Base-by-base conservation (phyloP, 2,329 filamentous ascomycete species). In the Stemphylium vesicarium region DNA sequence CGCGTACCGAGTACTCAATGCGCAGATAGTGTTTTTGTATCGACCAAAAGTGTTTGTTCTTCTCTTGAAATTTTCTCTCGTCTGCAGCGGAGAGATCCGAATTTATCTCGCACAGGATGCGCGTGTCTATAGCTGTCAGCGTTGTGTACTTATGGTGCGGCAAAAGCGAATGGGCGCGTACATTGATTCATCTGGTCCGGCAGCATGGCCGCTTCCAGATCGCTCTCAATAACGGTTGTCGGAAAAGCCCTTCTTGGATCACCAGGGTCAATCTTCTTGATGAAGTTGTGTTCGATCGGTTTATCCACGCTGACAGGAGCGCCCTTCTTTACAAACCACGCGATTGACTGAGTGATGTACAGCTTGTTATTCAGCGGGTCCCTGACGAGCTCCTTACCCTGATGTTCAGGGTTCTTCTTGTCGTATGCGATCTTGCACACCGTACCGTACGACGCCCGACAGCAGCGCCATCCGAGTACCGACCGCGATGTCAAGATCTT, bases 391-490 rank as follows among this genome's bases (percentile, higher is more conserved):
- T 62, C 24, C 32, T 65, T 69, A 2, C 63, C 64, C 2, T 52
- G 42, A 53, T 76, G 74, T 0, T 69, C 61, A 2, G 70, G 66
- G n/a, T 74, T 71, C 16, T 68, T 64, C 46, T 67, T 65, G 42
- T 77, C 66, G 49, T 75, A 76, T 9, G 68, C 47, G 8, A 75
- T 67, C 59, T 75, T 76, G 60, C 74, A 77, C 12, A 72, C 58
- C 0, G 73, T 75, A 18, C 75, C 75, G 43, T 77, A 77, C 0
- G 65, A 69, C 4, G 75, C 71, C 12, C 75, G 62, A 50, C 72
- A 75, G 50, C 74, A 77, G 3, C 74, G 67, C 72, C 71, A 75
- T 0, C 70, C 70, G 1, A 85, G 72, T 0, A 84, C 79, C 0
- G 80, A 70, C 2, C 72, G 68, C 1, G 71, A 74, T 12, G 75